Evolutionary conservation across 176 grass and related monocot genomes (phyloP).

Genomic region (Tillandsia fasciculata): DNA sequence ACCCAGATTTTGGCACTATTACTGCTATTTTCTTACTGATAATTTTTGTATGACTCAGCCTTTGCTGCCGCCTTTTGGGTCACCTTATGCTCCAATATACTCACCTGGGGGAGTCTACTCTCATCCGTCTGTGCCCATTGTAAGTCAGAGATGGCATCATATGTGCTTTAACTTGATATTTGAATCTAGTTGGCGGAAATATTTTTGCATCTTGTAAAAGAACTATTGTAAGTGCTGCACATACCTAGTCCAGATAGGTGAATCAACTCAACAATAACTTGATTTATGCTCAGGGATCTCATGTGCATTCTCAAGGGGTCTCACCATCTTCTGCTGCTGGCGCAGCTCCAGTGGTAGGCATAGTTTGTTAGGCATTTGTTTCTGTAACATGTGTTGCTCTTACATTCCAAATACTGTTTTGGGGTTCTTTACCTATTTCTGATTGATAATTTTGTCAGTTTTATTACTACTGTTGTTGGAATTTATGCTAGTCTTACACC

Average conservation of each 20-base stretch:
- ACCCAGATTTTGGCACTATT: background rate
- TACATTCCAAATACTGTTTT: too few species aligned
- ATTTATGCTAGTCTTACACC: background rate
- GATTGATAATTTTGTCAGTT: too few species aligned
- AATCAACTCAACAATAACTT: background rate
- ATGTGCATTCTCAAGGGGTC: constrained; percentile 7
- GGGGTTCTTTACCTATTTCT: too few species aligned
- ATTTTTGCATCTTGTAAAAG: background rate
- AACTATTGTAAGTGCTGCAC: background rate
- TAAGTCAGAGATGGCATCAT: constrained; percentile 30
- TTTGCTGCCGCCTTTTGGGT: constrained; percentile 49
- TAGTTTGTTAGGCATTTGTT: background rate
- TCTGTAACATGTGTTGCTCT: too few species aligned
- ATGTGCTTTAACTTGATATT: constrained; percentile 3
- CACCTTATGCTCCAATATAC: constrained; percentile 61
- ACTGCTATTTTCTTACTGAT: background rate
- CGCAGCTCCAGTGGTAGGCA: constrained; percentile 6
- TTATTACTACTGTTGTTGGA: too few species aligned
- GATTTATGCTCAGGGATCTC: constrained; percentile 5
- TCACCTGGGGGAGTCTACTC: constrained; percentile 50
- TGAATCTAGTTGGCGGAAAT: too few species aligned
- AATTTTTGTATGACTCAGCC: constrained; percentile 27
- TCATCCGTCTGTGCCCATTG: constrained; percentile 52
- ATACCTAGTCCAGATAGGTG: background rate
- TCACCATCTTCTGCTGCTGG: background rate